phyloP scores from a whole-genome alignment of 1,284 basidiomycete species.

The Pyrrhoderma lamaoense region DNA sequence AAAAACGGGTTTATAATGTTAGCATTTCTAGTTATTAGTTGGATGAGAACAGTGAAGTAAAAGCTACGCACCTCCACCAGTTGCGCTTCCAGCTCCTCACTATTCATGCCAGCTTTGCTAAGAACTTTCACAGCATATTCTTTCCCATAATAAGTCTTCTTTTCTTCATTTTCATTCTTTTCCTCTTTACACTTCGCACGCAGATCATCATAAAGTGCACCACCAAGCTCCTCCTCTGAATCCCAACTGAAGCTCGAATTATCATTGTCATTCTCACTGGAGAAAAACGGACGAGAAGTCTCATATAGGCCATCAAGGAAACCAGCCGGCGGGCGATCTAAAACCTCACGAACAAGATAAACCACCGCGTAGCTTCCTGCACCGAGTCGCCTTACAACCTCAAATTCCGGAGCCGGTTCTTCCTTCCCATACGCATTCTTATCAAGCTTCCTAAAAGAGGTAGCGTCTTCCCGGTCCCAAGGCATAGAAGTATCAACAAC shows the following conservation, averaged over 20 bases:
- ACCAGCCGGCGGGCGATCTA: slow-evolving; percentile 43
- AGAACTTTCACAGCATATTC: slow-evolving; percentile 96
- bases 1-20: not conserved
- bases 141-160: slow-evolving; percentile 49
- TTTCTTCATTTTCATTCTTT: not conserved
- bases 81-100: slow-evolving; percentile 80
- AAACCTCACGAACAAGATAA: slow-evolving; percentile 84
- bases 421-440: slow-evolving; percentile 26
- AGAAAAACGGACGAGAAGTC: not conserved
- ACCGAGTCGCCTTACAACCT: slow-evolving; percentile 80
- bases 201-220: not conserved
- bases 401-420: slow-evolving; percentile 59
- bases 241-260: slow-evolving; percentile 24
- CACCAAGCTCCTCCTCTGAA: not conserved
- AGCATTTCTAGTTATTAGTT: not conserved
- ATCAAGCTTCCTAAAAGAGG: not conserved
- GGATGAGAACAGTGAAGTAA: slow-evolving; percentile 4
- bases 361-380: slow-evolving; percentile 91
- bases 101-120: slow-evolving; percentile 86
- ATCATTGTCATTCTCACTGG: slow-evolving; percentile 22
- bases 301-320: slow-evolving; percentile 29
- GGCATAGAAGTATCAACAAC: slow-evolving; percentile 22
- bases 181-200: not conserved
- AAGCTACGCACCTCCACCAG: slow-evolving; percentile 65
- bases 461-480: slow-evolving; percentile 1